A percentile compares a stretch with the other conserved stretches of the same genome.
These are phyloP conservation scores for Dactylella cylindrospora DNA, from an alignment of 2,329 filamentous ascomycete species.

Conservation along the genomic window DNA sequence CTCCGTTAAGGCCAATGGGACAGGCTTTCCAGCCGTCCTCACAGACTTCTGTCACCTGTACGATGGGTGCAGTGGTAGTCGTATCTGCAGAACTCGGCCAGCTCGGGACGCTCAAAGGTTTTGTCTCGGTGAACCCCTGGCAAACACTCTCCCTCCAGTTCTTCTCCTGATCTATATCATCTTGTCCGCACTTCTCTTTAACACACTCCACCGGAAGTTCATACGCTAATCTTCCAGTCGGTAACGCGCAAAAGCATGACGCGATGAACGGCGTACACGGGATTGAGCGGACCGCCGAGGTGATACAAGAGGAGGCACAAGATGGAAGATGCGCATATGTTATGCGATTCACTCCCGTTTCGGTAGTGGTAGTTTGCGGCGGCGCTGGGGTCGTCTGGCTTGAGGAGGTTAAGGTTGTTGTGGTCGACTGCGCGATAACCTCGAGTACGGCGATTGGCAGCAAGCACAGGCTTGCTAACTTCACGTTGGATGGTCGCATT, in stretches of 20 bases:
- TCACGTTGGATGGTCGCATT: conserved; percentile 7
- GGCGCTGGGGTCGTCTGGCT: background rate
- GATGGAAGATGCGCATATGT: conserved; percentile 36
- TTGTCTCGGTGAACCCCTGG: conserved; percentile 12
- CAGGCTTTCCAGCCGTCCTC: conserved; percentile 29
- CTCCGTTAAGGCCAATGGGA: conserved; percentile 22
- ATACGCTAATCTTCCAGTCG: conserved; percentile 20
- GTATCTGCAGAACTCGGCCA: background rate
- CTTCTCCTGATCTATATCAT: conserved; percentile 28
- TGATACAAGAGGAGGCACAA: conserved; percentile 25
- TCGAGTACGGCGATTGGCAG: background rate
- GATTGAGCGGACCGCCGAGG: conserved; percentile 21
- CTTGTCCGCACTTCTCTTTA: conserved; percentile 14
- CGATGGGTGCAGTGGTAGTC: background rate
- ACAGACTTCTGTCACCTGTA: conserved; percentile 11
- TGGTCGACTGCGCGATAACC: conserved; percentile 8
- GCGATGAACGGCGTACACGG: conserved; percentile 29
- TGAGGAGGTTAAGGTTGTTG: background rate
- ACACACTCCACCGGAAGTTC: conserved; percentile 35
- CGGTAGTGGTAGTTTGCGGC: conserved; percentile 3
- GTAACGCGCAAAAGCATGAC: conserved; percentile 31
- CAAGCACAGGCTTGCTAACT: background rate
- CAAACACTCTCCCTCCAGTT: conserved; percentile 24
- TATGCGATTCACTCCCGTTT: conserved; percentile 24
- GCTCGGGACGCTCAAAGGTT: background rate